Evolutionary conservation across 371 early-diverging fungal species (phyloP).

Genomic region (Entomophthora muscae): DNA sequence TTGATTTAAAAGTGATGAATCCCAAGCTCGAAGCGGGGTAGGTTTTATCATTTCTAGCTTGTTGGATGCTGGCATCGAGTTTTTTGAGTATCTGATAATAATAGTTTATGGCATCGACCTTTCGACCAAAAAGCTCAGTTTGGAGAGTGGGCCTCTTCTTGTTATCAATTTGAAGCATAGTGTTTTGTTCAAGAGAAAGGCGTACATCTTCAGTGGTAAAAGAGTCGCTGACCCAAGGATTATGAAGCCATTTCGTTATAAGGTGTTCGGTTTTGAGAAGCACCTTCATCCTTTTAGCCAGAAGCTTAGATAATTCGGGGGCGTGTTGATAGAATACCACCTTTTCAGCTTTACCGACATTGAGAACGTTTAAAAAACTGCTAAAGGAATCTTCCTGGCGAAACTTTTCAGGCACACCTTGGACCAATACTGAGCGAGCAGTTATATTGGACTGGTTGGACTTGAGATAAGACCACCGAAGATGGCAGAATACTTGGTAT

Average conservation of each 20-base stretch:
- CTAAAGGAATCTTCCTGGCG: slow-evolving; percentile 27
- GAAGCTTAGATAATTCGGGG: slow-evolving; percentile 11
- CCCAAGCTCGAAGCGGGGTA: slow-evolving; percentile 20
- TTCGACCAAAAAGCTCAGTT: slow-evolving; percentile 16
- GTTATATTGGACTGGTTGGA: not conserved
- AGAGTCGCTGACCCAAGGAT: slow-evolving; percentile 7
- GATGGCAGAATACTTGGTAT: not conserved
- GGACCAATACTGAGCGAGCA: slow-evolving; percentile 26
- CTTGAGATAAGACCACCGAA: not conserved
- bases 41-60: not conserved
- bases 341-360: slow-evolving; percentile 30
- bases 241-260: slow-evolving; percentile 8
- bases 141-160: slow-evolving; percentile 10
- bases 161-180: not conserved
- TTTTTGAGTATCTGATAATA: slow-evolving; percentile 16
- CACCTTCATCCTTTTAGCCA: slow-evolving; percentile 15
- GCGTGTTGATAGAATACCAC: slow-evolving; percentile 34
- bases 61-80: slow-evolving; percentile 17
- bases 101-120: slow-evolving; percentile 17
- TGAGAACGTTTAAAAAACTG: slow-evolving; percentile 30
- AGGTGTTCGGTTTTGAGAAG: slow-evolving; percentile 13
- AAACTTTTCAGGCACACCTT: slow-evolving; percentile 29
- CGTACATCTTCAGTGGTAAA: slow-evolving; percentile 11
- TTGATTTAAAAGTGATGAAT: slow-evolving; percentile 35
- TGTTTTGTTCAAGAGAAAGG: not conserved